Evolutionary conservation across 495 filamentous ascomycete species (phyloP).

Genomic region (Chaetomidium leptoderma): DNA sequence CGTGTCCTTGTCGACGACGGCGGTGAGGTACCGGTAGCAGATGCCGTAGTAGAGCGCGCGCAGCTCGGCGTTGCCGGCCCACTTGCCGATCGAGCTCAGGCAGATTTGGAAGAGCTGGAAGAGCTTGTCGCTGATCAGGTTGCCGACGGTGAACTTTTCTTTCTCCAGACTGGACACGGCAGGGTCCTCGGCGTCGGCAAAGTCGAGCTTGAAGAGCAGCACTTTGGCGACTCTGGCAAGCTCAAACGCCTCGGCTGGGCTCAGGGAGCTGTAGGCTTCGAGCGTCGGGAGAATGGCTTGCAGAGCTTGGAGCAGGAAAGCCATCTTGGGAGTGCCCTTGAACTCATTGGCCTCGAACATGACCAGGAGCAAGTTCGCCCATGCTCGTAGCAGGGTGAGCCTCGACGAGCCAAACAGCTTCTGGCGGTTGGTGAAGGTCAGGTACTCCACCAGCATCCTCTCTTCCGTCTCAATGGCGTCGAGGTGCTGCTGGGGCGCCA

Average conservation of each 20-base stretch:
- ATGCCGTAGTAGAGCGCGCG: slow-evolving; percentile 84
- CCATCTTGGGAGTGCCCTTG: slow-evolving; percentile 58
- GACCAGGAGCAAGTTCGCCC: slow-evolving; percentile 75
- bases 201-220: slow-evolving; percentile 68
- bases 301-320: slow-evolving; percentile 76
- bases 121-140: slow-evolving; percentile 80
- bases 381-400: slow-evolving; percentile 64
- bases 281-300: slow-evolving; percentile 83
- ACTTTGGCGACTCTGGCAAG: slow-evolving; percentile 73
- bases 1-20: slow-evolving; percentile 56
- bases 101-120: slow-evolving; percentile 86
- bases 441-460: slow-evolving; percentile 49
- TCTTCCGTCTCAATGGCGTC: slow-evolving; percentile 57
- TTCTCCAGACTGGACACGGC: slow-evolving; percentile 38
- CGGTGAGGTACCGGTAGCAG: slow-evolving; percentile 75
- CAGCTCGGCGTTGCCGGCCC: slow-evolving; percentile 62
- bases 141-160: slow-evolving; percentile 51
- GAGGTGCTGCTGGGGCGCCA: slow-evolving; percentile 54
- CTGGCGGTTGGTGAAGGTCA: slow-evolving; percentile 61
- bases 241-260: slow-evolving; percentile 61
- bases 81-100: slow-evolving; percentile 66
- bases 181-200: slow-evolving; percentile 41
- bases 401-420: slow-evolving; percentile 55
- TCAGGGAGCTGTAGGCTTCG: slow-evolving; percentile 63
- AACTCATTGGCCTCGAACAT: slow-evolving; percentile 74